phyloP scores from a whole-genome alignment of 176 grass and related monocot genomes.

The Guadua angustifolia region DNA sequence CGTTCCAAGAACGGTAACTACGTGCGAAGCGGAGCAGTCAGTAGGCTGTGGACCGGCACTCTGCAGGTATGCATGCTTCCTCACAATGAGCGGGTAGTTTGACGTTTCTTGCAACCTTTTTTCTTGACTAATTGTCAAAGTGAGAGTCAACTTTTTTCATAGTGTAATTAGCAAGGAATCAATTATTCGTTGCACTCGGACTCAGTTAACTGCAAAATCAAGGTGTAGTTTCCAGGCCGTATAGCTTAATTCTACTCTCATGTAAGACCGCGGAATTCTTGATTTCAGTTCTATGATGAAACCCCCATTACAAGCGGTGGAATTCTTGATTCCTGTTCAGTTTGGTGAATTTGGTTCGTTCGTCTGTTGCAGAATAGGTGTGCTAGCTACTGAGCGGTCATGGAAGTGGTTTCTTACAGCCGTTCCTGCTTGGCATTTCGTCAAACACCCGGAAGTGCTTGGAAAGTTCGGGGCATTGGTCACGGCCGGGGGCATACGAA shows the following conservation, averaged over 20 bases:
- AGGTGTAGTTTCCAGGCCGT: background rate
- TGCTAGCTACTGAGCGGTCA: conserved; percentile 10
- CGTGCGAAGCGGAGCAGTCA: background rate
- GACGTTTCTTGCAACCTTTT: background rate
- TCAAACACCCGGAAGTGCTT: conserved; percentile 46
- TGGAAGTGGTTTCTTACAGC: conserved; percentile 82
- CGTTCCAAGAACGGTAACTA: background rate
- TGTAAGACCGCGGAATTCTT: background rate
- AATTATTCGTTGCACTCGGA: background rate
- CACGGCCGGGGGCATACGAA: conserved; percentile 35
- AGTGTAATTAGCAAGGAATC: background rate
- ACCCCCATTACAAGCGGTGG: background rate
- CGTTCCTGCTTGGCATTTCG: conserved; percentile 56
- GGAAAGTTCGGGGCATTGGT: conserved; percentile 46
- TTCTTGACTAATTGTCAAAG: background rate
- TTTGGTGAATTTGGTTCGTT: background rate
- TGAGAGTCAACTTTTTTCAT: background rate
- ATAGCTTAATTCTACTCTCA: background rate
- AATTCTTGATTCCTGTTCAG: conserved; percentile 18
- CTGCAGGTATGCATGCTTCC: conserved; percentile 15
- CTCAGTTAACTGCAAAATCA: background rate
- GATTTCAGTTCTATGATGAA: background rate
- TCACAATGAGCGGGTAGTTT: background rate
- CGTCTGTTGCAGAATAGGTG: conserved; percentile 36
- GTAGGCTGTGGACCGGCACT: background rate